Conservation (phyloP, 140 eudicot genomes). For the Eryngium alpinum region DNA sequence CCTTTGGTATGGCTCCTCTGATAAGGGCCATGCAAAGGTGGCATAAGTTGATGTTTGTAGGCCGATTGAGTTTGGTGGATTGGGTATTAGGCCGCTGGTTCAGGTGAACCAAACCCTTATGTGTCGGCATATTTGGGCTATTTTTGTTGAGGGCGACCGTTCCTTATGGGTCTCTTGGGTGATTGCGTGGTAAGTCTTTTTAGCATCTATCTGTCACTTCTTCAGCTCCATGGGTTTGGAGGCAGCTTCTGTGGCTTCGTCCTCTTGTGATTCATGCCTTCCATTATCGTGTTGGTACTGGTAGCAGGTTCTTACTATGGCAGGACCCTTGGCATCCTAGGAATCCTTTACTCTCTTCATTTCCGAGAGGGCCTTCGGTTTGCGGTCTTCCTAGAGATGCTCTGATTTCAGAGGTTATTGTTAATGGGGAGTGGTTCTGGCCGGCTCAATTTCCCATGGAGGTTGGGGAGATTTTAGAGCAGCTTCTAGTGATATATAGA, state of each 20-base stretch:
- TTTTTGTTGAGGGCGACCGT: not conserved
- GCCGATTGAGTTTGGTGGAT: not conserved
- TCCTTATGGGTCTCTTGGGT: not conserved
- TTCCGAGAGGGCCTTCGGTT: not conserved
- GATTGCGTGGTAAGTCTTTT: not conserved
- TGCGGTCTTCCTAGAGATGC: not conserved
- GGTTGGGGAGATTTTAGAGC: not conserved
- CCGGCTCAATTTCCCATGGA: not conserved
- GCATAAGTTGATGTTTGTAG: not conserved
- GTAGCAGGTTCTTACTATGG: not conserved
- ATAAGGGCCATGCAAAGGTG: not conserved
- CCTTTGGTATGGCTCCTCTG: not conserved
- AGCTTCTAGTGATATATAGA: not conserved
- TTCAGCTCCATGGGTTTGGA: not conserved
- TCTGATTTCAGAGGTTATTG: not conserved
- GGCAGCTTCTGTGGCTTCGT: not conserved
- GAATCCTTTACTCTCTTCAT: not conserved
- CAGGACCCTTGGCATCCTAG: not conserved
- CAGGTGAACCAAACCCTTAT: not conserved
- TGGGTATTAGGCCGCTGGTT: not conserved
- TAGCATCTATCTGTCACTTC: not conserved
- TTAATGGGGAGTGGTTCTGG: not conserved
- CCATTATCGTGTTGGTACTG: not conserved
- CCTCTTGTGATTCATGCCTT: not conserved
- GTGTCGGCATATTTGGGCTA: not conserved